These are phyloP conservation scores for Verticillium dahliae DNA, from an alignment of 2,329 filamentous ascomycete species.

Conservation along the genomic window DNA sequence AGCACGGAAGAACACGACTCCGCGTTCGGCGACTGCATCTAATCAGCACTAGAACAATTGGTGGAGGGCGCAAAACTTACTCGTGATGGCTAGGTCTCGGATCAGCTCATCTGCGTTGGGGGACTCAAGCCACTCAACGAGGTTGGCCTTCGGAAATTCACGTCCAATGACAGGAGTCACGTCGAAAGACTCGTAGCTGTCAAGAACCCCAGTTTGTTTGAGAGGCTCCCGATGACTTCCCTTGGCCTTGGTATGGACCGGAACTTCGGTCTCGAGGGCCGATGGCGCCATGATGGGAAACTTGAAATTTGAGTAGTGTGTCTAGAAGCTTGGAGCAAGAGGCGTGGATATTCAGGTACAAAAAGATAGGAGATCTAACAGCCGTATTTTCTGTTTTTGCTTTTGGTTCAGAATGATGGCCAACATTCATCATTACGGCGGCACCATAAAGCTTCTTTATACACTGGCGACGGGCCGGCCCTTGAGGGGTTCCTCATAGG, in stretches of 20 bases:
- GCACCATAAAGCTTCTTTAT: background rate
- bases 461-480: background rate
- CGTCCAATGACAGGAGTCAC: conserved; percentile 48
- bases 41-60: background rate
- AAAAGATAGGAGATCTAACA: too few relatives aligned
- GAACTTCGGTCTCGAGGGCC: conserved; percentile 8
- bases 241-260: conserved; percentile 6
- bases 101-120: conserved; percentile 48
- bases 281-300: conserved; percentile 7
- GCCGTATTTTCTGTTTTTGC: too few relatives aligned
- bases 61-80: conserved; percentile 24
- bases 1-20: conserved; percentile 58
- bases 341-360: too few relatives aligned
- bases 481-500: background rate
- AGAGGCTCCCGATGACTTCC: conserved; percentile 14
- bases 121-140: conserved; percentile 47
- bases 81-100: conserved; percentile 54
- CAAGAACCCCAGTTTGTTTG: conserved; percentile 29
- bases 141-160: conserved; percentile 43
- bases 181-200: conserved; percentile 38
- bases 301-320: too few relatives aligned
- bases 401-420: too few relatives aligned
- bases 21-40: conserved; percentile 48
- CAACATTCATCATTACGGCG: background rate
- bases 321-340: too few relatives aligned